Base-by-base conservation (phyloP, 345 rosid genomes). In the Euphorbia tirucalli region DNA sequence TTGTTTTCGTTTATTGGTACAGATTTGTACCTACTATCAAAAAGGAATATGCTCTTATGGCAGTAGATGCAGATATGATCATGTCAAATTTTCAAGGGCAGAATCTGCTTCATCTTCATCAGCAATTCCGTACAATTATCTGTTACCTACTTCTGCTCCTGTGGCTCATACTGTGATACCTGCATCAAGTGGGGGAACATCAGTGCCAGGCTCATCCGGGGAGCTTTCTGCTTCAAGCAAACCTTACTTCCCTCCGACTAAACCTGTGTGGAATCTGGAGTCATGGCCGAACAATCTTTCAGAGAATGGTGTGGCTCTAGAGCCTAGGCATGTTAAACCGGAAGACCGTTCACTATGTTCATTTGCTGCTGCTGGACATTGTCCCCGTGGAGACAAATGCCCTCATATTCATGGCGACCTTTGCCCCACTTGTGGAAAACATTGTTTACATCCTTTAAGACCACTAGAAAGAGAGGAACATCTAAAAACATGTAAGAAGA, bases 21-120 rank as follows among this genome's bases (percentile, higher is more conserved):
- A 95, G 99, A 80, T 90, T 64, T 95, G 99, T 85, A 89, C 93
- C 65, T 95, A 78, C 73, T 90, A 95, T 80, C 99, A 95, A 78
- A 95, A 89, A 80, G 97, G 99, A 41, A 70, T 81, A 22, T 95
- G 98, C 74, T 81, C 84, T 2, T 92, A 87, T 57, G 99, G 96
- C 57, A 86, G 88, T 73, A 85, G 96, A 65, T 95, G 99, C 80
- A 79, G 97, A 81, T 89, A 92, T 71, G 90, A 90, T 58, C 99
- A 95, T 72, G 82, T 80, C 50, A 90, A 80, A 52, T 72, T 83
- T 74, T 80, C 86, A 68, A 79, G 80, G 18, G 63, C 83, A 9
- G 84, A 85, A 22, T 78, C 81, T 24, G 91, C 89, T 25, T 85
- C 97, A 3, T 89, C 92, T 48, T 87, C 90, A 0, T 83, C 87